These are phyloP conservation scores for Collybia sp. DNA, from an alignment of 768 basidiomycete species.

Conservation along the genomic window DNA sequence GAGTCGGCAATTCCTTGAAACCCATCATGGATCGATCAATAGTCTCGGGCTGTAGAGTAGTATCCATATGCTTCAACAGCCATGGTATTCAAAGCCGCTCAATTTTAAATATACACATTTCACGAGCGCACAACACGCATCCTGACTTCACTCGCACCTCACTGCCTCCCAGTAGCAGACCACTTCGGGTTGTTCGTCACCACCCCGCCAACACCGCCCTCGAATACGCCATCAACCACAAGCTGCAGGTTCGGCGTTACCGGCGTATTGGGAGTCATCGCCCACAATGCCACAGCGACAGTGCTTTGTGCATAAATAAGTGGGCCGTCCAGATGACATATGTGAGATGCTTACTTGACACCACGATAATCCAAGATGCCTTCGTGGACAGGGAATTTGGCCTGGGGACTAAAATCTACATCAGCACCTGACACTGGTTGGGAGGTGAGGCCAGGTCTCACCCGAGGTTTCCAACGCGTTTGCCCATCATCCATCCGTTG, in stretches of 20 bases:
- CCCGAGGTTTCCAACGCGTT: slow-evolving; percentile 70
- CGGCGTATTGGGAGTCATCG: slow-evolving; percentile 42
- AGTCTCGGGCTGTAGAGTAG: too few species aligned
- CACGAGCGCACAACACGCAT: too few species aligned
- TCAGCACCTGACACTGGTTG: too few species aligned
- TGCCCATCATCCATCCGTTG: slow-evolving; percentile 91
- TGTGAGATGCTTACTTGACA: slow-evolving; percentile 45
- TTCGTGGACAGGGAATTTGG: slow-evolving; percentile 78
- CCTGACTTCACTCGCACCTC: background rate
- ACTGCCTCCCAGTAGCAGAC: slow-evolving; percentile 31
- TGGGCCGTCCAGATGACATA: background rate
- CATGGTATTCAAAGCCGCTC: too few species aligned
- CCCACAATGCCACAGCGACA: slow-evolving; percentile 66
- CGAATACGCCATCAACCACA: slow-evolving; percentile 49
- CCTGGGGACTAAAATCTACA: slow-evolving; percentile 51
- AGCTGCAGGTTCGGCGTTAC: slow-evolving; percentile 52
- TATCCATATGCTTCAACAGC: too few species aligned
- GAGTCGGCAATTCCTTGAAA: too few species aligned
- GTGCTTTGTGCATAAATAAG: slow-evolving; percentile 28
- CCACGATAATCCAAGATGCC: slow-evolving; percentile 76
- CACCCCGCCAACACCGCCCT: slow-evolving; percentile 63
- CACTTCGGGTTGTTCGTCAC: slow-evolving; percentile 55
- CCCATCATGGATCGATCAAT: too few species aligned
- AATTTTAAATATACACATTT: too few species aligned
- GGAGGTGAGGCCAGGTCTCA: slow-evolving; percentile 16